Evolutionary conservation across 768 basidiomycete genomes (phyloP).

Genomic region (Leucogyrophana mollusca): DNA sequence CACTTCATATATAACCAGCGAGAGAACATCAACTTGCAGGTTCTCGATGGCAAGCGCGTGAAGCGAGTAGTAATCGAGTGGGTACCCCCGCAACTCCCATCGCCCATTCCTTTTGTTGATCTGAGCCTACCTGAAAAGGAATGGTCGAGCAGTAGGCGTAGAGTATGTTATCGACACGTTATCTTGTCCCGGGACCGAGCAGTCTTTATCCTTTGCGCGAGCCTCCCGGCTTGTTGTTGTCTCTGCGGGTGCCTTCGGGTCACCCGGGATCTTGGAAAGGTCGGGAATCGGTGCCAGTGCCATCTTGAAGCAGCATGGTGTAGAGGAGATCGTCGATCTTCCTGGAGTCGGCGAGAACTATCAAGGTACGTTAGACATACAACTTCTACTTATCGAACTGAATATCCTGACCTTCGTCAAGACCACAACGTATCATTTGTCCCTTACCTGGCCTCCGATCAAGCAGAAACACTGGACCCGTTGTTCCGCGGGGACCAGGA

Average conservation of each 20-base stretch:
- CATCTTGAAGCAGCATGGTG: conserved; percentile 24
- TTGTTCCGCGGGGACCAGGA: conserved; percentile 38
- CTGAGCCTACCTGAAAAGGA: conserved; percentile 16
- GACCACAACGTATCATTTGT: conserved; percentile 27
- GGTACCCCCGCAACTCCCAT: conserved; percentile 7
- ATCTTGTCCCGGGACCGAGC: conserved; percentile 14
- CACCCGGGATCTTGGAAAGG: conserved; percentile 53
- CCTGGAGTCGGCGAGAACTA: conserved; percentile 45
- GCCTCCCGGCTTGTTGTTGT: conserved; percentile 38
- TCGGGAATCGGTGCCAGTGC: conserved; percentile 40
- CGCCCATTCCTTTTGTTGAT: background rate
- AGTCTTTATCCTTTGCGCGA: conserved; percentile 13
- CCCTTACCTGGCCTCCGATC: conserved; percentile 39
- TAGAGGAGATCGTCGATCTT: conserved; percentile 35
- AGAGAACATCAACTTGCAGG: conserved; percentile 26
- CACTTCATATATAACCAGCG: conserved; percentile 35
- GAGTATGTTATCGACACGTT: conserved; percentile 30
- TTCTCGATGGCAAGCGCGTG: conserved; percentile 31
- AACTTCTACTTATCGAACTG: conserved; percentile 29
- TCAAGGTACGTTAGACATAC: conserved; percentile 23
- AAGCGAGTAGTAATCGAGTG: conserved; percentile 37
- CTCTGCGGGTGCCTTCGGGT: conserved; percentile 40
- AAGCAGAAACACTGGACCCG: conserved; percentile 45
- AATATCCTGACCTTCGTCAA: conserved; percentile 2
- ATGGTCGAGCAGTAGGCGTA: conserved; percentile 35